Evolutionary conservation across 192 early-diverging fungal species (phyloP).

Genomic region (Entomortierella chlamydospora): DNA sequence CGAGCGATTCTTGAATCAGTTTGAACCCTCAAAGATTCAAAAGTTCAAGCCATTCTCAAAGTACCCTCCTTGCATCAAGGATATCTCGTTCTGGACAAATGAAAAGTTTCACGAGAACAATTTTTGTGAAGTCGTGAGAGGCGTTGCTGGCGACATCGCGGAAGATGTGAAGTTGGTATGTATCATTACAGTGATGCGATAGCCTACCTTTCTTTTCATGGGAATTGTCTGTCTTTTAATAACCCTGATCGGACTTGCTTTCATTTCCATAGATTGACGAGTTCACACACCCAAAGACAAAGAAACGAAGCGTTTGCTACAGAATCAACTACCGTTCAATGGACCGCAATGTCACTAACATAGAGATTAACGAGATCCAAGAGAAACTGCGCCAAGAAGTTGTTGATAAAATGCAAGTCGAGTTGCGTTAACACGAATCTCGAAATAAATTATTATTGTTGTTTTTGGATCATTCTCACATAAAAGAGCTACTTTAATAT

Average conservation of each 20-base stretch:
- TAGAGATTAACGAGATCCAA: slow-evolving; percentile 95
- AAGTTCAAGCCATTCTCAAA: slow-evolving; percentile 91
- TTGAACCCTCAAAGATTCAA: slow-evolving; percentile 71
- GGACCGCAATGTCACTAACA: slow-evolving; percentile 95
- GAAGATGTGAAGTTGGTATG: slow-evolving; percentile 87
- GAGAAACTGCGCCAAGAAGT: slow-evolving; percentile 77
- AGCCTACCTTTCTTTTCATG: background rate
- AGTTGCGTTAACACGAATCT: slow-evolving; percentile 70
- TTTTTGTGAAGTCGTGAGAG: slow-evolving; percentile 91
- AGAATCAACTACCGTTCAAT: slow-evolving; percentile 96
- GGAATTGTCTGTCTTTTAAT: background rate
- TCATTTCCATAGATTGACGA: slow-evolving; percentile 75
- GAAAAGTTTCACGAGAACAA: slow-evolving; percentile 91
- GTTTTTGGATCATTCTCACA: background rate
- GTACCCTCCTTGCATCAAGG: slow-evolving; percentile 93
- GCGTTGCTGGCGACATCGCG: slow-evolving; percentile 91
- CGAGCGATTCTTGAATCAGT: slow-evolving; percentile 87
- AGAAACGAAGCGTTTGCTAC: slow-evolving; percentile 86
- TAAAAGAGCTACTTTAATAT: too few relatives aligned
- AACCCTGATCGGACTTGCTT: background rate
- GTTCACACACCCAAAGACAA: slow-evolving; percentile 90
- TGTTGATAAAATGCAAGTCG: slow-evolving; percentile 74
- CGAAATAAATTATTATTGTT: background rate
- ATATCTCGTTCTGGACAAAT: slow-evolving; percentile 90
- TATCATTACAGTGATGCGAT: background rate